phyloP scores from a whole-genome alignment of 2,329 filamentous ascomycete genomes.

The Teratosphaeria viscida region DNA sequence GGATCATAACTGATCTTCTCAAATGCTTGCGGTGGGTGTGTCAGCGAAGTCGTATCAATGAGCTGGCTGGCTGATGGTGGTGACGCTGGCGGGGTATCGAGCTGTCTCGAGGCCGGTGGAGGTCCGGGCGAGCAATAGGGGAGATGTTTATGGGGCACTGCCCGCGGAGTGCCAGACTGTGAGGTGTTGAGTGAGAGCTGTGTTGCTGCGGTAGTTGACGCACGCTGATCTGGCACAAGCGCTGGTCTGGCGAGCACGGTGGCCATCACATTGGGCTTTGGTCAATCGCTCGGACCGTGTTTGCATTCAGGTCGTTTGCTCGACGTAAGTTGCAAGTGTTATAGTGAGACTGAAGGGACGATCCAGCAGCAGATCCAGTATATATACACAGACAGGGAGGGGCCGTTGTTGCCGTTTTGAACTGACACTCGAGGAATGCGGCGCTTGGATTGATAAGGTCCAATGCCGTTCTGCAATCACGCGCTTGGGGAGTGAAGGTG shows the following conservation, averaged over 20 bases:
- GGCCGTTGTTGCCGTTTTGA: background rate
- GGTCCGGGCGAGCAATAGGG: constrained; percentile 81
- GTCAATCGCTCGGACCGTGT: background rate
- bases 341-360: background rate
- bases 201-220: constrained; percentile 37
- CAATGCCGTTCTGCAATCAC: background rate
- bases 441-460: background rate
- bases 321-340: background rate
- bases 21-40: constrained; percentile 63
- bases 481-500: background rate
- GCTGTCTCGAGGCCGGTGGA: constrained; percentile 39
- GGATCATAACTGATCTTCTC: constrained; percentile 45
- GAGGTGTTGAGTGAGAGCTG: constrained; percentile 50
- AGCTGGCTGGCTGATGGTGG: constrained; percentile 48
- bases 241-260: constrained; percentile 25
- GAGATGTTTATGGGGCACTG: constrained; percentile 77
- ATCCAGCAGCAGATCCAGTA: background rate
- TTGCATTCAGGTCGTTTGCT: background rate
- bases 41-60: constrained; percentile 54
- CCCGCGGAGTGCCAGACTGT: constrained; percentile 46
- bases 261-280: constrained; percentile 26
- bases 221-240: constrained; percentile 23
- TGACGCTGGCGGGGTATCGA: constrained; percentile 44
- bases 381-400: background rate
- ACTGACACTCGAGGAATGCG: background rate